Conservation (phyloP, 2,329 filamentous ascomycete genomes). For the Microascus cirrosus region DNA sequence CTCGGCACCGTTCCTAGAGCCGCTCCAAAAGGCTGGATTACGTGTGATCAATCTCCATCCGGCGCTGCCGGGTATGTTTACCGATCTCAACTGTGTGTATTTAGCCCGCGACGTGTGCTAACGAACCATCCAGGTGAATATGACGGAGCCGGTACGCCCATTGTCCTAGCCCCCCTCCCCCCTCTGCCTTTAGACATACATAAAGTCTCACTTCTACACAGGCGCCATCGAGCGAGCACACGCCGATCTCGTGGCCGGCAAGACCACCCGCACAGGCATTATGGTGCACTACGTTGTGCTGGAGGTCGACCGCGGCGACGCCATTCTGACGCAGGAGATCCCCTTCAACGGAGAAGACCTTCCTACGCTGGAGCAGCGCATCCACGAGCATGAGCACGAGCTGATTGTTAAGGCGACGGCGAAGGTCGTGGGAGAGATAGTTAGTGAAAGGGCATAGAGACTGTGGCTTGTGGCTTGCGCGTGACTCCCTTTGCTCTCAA, state of each 20-base stretch:
- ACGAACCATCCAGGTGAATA: conserved; percentile 44
- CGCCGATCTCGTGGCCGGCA: conserved; percentile 54
- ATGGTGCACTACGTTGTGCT: conserved; percentile 82
- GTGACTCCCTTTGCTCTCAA: neutral
- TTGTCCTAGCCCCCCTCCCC: neutral
- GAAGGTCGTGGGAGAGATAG: conserved; percentile 29
- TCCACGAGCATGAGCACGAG: conserved; percentile 67
- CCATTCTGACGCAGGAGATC: conserved; percentile 62
- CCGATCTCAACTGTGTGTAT: neutral
- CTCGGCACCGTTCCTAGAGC: conserved; percentile 55
- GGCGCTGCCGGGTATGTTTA: conserved; percentile 13
- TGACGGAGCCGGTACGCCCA: conserved; percentile 48
- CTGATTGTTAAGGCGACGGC: conserved; percentile 67
- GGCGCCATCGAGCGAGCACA: conserved; percentile 67
- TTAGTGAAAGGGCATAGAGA: conserved; percentile 6
- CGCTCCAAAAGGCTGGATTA: conserved; percentile 49
- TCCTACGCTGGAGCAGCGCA: conserved; percentile 55
- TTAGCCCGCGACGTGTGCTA: neutral
- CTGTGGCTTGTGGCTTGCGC: neutral
- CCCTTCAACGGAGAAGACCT: conserved; percentile 53
- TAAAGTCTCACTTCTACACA: neutral
- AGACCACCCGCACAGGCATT: conserved; percentile 63
- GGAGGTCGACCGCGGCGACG: conserved; percentile 69
- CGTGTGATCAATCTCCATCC: conserved; percentile 78
- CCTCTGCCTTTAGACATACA: neutral